phyloP scores from a whole-genome alignment of 2,329 filamentous ascomycete species.

The Neonectria hederae region DNA sequence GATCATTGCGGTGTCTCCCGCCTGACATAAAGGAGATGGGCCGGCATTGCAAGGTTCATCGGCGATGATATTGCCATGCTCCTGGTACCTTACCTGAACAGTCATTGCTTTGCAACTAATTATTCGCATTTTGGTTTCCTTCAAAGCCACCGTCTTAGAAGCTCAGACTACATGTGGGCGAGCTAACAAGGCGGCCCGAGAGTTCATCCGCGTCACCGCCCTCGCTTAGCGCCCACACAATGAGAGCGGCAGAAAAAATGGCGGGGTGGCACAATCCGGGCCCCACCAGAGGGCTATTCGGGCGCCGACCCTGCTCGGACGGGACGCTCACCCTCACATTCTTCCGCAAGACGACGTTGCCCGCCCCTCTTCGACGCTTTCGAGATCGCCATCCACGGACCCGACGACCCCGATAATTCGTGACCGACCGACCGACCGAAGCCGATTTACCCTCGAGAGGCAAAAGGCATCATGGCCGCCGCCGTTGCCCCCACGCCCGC shows the following conservation, averaged over 20 bases:
- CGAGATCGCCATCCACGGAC: conserved; percentile 34
- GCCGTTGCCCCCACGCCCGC: conserved; percentile 49
- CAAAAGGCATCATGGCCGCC: conserved; percentile 37
- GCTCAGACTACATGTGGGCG: conserved; percentile 9
- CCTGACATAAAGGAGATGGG: conserved; percentile 14
- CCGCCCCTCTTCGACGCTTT: conserved; percentile 28
- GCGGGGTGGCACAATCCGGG: conserved; percentile 46
- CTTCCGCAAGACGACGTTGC: conserved; percentile 43
- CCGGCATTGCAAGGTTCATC: conserved; percentile 5
- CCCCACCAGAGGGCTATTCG: conserved; percentile 54
- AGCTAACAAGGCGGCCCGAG: conserved; percentile 13
- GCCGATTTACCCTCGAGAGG: conserved; percentile 31
- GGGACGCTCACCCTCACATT: conserved; percentile 44
- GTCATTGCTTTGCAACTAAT: background rate
- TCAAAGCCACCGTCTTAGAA: too few species aligned
- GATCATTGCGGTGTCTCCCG: conserved; percentile 12
- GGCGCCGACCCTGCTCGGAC: conserved; percentile 43
- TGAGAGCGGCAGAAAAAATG: conserved; percentile 50
- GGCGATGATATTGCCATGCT: conserved; percentile 2
- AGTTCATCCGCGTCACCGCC: conserved; percentile 46
- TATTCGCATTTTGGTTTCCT: background rate
- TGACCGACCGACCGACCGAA: conserved; percentile 31
- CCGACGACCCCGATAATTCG: conserved; percentile 29
- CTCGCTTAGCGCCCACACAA: conserved; percentile 55
- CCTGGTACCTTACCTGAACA: background rate